A percentile compares a stretch with the other conserved stretches of the same genome.
Evolutionary conservation across 495 filamentous ascomycete species (phyloP).

Genomic region (Penicillium ochrochloron): DNA sequence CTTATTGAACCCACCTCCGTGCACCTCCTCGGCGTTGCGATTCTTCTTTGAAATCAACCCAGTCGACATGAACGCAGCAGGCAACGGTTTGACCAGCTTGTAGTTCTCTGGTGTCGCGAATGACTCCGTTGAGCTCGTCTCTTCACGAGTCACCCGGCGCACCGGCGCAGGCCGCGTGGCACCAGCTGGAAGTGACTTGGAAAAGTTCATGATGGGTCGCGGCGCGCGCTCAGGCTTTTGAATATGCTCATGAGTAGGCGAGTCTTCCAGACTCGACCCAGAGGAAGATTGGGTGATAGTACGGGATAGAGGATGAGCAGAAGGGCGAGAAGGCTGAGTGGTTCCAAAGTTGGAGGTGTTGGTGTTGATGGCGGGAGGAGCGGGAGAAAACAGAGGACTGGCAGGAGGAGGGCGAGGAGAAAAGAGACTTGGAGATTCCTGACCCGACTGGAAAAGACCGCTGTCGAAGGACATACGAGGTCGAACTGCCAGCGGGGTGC

Average conservation of each 20-base stretch:
- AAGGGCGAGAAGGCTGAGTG: conserved; percentile 36
- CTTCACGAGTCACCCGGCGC: conserved; percentile 46
- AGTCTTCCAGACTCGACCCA: conserved; percentile 77
- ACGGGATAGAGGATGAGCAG: conserved; percentile 83
- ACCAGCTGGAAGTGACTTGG: conserved; percentile 78
- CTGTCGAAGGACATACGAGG: conserved; percentile 77
- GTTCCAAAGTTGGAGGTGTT: conserved; percentile 15
- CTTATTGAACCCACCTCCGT: conserved; percentile 32
- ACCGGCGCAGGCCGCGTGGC: conserved; percentile 54
- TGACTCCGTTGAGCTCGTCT: conserved; percentile 53
- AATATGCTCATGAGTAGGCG: conserved; percentile 67
- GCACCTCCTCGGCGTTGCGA: conserved; percentile 60
- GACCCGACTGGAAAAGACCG: conserved; percentile 62
- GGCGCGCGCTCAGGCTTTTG: conserved; percentile 57
- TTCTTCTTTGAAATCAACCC: conserved; percentile 89
- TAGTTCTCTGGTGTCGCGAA: conserved; percentile 85
- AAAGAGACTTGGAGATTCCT: conserved; percentile 63
- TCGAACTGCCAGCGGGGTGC: conserved; percentile 52
- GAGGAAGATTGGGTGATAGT: conserved; percentile 85
- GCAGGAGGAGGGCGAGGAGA: conserved; percentile 39
- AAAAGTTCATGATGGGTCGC: conserved; percentile 67
- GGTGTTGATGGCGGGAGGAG: conserved; percentile 43
- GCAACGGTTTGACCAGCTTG: conserved; percentile 79
- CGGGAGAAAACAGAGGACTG: conserved; percentile 43
- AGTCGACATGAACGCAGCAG: conserved; percentile 90